Evolutionary conservation across 768 basidiomycete genomes (phyloP).

Genomic region (Leucocoprinus birnbaumii): DNA sequence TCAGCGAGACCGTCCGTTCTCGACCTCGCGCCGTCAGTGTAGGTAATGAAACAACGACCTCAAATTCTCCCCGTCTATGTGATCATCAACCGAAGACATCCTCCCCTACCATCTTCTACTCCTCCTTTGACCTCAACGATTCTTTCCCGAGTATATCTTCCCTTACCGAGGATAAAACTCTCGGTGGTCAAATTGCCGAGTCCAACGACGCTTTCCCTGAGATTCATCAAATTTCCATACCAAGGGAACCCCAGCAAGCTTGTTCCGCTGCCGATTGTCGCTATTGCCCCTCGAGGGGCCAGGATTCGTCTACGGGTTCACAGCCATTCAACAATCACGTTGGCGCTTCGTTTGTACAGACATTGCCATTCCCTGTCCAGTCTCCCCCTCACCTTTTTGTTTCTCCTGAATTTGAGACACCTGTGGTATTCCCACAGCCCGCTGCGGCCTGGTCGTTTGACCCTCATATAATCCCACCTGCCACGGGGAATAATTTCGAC

Average conservation of each 20-base stretch:
- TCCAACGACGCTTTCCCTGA: neutral
- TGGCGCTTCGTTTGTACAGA: neutral
- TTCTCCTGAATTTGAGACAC: neutral
- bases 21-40: conserved; percentile 11
- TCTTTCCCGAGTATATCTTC: conserved; percentile 14
- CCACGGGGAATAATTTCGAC: neutral
- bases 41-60: conserved; percentile 4
- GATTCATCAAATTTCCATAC: neutral
- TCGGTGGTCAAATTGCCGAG: neutral
- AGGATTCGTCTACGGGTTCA: neutral
- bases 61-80: conserved; percentile 7
- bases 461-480: neutral
- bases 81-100: conserved; percentile 10
- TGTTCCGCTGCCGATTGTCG: conserved; percentile 11
- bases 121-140: conserved; percentile 11
- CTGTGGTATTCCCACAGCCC: neutral
- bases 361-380: neutral
- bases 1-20: neutral
- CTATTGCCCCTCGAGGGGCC: conserved; percentile 11
- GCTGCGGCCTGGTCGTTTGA: conserved; percentile 3
- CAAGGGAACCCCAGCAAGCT: conserved; percentile 4
- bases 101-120: conserved; percentile 36
- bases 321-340: neutral
- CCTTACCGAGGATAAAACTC: neutral
- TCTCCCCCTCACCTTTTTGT: neutral